Base-by-base conservation (phyloP, 805 yeast species). In the Zygotorulaspora danielsina region DNA sequence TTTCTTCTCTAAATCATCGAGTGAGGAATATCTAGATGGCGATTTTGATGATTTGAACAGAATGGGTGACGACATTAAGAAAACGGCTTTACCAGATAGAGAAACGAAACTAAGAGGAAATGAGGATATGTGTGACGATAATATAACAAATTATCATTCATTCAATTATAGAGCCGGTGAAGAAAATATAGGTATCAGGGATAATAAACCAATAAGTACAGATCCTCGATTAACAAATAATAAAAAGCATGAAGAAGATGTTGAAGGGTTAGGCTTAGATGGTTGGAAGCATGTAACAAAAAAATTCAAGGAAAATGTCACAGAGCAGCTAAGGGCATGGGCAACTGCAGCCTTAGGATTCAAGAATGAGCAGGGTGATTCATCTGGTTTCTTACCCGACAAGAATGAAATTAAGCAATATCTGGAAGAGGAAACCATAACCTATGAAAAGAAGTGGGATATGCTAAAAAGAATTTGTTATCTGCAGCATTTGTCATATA, bases 141-240 rank as follows among this genome's bases (percentile, higher is more conserved):
- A 11, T 9, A 17, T 37, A 9, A 28, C 41, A 19, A 34, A 46
- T 26, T 63, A 59, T 39, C 71, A 71, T 45, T 80, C 95, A 0
- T 90, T 89, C 65, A 90, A 89, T 59, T 79, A 85, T 55, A 72
- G 94, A 53, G 94, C 96, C 0, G 96, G 97, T 19, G 82, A 74
- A 40, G 95, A 86, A 19, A 90, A 90, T 55, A 64, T 68, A 27
- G 97, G 97, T 37, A 74, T 90, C 15, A 68, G 95, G 41, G 96
- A 88, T 43, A 78, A 76, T 55, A 90, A 90, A 65, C 77, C 79
- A 39, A 76, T 79, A 38, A 85, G 96, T 6, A 72, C 80, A 1
- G 97, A 90, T 60, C 73, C 89, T 0, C 75, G 97, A 57, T 79
- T 89, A 24, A 79, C 79, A 34, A 78, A 79, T 24, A 83, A 73